Percentiles rank a stretch among this genome's conserved stretches.
phyloP scores from a whole-genome alignment of 2,329 filamentous ascomycete species.

The Karstenula rhodostoma region DNA sequence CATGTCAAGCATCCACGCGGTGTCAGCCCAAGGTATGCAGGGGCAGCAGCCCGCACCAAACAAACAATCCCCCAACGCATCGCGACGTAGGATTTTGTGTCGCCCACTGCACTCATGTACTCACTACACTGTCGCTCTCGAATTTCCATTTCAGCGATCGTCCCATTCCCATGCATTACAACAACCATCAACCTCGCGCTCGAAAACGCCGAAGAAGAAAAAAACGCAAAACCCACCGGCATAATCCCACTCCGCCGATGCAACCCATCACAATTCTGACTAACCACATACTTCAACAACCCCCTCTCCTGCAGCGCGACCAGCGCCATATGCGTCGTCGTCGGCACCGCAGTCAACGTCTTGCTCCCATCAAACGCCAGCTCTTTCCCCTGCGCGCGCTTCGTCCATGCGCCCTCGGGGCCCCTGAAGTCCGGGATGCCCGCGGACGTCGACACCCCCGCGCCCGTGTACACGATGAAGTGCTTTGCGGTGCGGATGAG shows the following conservation, averaged over 20 bases:
- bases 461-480: slow-evolving; percentile 11
- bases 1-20: slow-evolving; percentile 20
- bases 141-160: no score
- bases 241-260: slow-evolving; percentile 9
- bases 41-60: slow-evolving; percentile 20
- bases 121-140: no score
- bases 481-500: slow-evolving; percentile 4
- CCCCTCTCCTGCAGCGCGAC: slow-evolving; percentile 8
- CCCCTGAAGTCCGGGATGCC: slow-evolving; percentile 11
- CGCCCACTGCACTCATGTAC: slow-evolving; percentile 8
- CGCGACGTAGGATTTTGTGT: slow-evolving; percentile 14
- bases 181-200: no score
- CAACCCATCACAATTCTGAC: slow-evolving; percentile 14
- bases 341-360: slow-evolving; percentile 8
- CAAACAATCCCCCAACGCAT: slow-evolving; percentile 15
- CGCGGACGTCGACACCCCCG: slow-evolving; percentile 2
- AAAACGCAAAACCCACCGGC: not conserved
- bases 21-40: slow-evolving; percentile 24
- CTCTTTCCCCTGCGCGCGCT: slow-evolving; percentile 12
- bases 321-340: slow-evolving; percentile 9
- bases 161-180: no score
- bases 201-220: not conserved
- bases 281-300: slow-evolving; percentile 7
- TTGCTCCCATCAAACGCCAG: slow-evolving; percentile 2
- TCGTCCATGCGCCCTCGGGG: slow-evolving; percentile 9